These are phyloP conservation scores for Lithocarpus polystachyus DNA, from an alignment of 306 rosid genomes.

Conservation along the genomic window DNA sequence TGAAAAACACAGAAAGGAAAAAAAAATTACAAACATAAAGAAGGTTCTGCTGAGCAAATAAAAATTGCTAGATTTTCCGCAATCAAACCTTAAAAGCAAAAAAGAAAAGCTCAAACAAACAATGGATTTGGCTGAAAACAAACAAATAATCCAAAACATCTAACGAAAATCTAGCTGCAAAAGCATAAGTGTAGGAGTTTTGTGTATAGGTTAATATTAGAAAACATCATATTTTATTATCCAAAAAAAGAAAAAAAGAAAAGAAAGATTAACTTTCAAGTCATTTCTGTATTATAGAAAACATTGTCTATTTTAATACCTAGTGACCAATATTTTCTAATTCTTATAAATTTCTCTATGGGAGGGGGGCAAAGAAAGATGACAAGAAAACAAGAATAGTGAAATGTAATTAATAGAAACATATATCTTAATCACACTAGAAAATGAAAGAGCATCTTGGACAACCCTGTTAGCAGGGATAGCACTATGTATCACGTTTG, in stretches of 20 bases:
- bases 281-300: not conserved
- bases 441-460: constrained; percentile 1
- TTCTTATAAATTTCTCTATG: not conserved
- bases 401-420: not conserved
- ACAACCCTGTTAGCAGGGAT: not conserved
- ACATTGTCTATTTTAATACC: not conserved
- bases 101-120: not conserved
- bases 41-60: not conserved
- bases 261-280: not conserved
- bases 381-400: not conserved
- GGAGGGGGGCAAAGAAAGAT: not conserved
- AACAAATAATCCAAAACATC: not conserved
- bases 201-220: not conserved
- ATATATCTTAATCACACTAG: not conserved
- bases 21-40: not conserved
- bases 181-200: not conserved
- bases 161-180: not conserved
- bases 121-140: not conserved
- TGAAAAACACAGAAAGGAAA: not conserved
- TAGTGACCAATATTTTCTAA: not conserved
- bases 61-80: not conserved
- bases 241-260: not conserved
- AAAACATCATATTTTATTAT: not conserved
- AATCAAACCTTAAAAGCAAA: not conserved
- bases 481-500: not conserved